A percentile compares a stretch with the other conserved stretches of the same genome.
Evolutionary conservation across 129 eudicot species (phyloP).

Genomic region (Saposhnikovia divaricata): DNA sequence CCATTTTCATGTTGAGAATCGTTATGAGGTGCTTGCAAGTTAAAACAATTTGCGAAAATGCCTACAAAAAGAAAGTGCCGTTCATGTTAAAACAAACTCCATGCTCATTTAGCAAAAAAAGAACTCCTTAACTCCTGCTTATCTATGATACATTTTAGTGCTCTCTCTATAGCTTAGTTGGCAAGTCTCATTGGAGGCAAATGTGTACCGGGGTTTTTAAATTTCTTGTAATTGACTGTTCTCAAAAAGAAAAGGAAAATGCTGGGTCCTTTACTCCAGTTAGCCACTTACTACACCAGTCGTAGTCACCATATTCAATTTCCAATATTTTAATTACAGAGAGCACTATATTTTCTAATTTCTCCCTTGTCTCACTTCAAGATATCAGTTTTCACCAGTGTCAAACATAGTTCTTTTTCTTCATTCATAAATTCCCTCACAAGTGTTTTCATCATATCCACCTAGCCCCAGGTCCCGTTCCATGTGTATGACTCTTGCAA

Average conservation of each 20-base stretch:
- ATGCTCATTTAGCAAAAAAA: background rate
- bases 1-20: conserved; percentile 38
- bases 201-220: background rate
- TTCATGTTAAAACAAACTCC: background rate
- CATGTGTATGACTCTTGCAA: background rate
- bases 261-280: background rate
- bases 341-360: background rate
- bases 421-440: background rate
- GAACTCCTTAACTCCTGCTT: background rate
- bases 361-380: background rate
- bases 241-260: background rate
- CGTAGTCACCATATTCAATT: background rate
- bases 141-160: background rate
- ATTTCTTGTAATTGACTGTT: background rate
- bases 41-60: conserved; percentile 43
- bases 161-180: background rate
- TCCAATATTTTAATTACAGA: background rate
- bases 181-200: background rate
- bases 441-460: background rate
- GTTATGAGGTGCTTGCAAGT: conserved; percentile 72
- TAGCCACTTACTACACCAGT: background rate
- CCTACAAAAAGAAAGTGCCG: conserved; percentile 29
- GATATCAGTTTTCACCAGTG: background rate
- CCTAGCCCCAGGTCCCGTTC: background rate
- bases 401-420: background rate